Evolutionary conservation across 1,284 basidiomycete genomes (phyloP).

Genomic region (Heterobasidion annosum): DNA sequence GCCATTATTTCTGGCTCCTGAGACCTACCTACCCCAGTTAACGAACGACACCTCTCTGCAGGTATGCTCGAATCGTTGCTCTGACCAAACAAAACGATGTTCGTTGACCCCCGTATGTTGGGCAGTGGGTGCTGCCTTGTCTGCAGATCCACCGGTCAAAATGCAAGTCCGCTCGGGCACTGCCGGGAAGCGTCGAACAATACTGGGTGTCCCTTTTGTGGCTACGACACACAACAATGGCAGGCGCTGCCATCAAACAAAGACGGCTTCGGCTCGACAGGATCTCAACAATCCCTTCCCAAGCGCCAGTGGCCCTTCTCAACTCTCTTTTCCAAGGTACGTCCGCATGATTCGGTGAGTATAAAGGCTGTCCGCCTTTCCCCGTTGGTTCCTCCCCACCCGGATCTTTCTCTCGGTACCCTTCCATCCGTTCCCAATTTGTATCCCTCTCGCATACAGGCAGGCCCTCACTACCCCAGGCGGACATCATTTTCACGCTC

Average conservation of each 20-base stretch:
- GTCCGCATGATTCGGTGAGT: no score
- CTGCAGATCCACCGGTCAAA: no score
- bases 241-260: neutral
- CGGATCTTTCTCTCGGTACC: constrained; percentile 15
- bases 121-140: no score
- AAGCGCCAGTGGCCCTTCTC: neutral
- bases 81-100: neutral
- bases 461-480: constrained; percentile 26
- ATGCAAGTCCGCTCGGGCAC: neutral
- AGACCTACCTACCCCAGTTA: no score
- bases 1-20: no score
- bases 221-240: constrained; percentile 2
- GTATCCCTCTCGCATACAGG: constrained; percentile 16
- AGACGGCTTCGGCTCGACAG: neutral
- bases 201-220: constrained; percentile 7
- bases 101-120: no score
- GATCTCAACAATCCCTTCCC: no score
- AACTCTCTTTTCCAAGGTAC: constrained; percentile 19
- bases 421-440: constrained; percentile 11
- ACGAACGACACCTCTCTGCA: neutral
- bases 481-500: constrained; percentile 10
- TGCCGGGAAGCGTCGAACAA: constrained; percentile 5
- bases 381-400: constrained; percentile 10
- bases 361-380: constrained; percentile 6
- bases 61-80: neutral